Conservation (phyloP, 441 rosid species). For the Erodium moschatum region DNA sequence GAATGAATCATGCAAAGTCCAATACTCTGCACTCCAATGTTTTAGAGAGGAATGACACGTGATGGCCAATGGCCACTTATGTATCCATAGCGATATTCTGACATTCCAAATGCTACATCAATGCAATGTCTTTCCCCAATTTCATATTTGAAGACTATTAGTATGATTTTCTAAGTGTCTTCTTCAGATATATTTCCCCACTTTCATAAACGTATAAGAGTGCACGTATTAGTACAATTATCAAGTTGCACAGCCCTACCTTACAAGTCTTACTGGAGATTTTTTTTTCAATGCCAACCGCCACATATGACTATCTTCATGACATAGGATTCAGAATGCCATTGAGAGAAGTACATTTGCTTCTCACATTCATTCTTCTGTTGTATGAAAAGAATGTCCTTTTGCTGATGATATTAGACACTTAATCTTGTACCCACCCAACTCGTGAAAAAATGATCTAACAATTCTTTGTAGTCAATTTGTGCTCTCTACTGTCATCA, state of each 20-base stretch:
- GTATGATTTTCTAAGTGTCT: neutral
- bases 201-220: too few species aligned
- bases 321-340: neutral
- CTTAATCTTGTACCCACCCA: neutral
- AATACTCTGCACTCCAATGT: neutral
- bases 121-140: neutral
- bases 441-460: neutral
- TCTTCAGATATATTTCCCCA: too few species aligned
- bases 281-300: neutral
- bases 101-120: neutral
- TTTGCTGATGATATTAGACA: neutral
- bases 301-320: neutral
- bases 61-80: neutral
- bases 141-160: neutral
- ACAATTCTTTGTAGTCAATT: neutral
- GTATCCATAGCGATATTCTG: neutral
- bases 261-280: neutral
- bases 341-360: neutral
- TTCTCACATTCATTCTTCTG: neutral
- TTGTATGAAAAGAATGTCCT: neutral
- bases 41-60: neutral
- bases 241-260: neutral
- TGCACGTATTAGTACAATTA: too few species aligned
- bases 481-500: conserved; percentile 2
- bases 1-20: neutral